Evolutionary conservation across 129 eudicot species (phyloP), one percentile per base, ranked within the genome.

Genomic region (Lactuca saligna): DNA sequence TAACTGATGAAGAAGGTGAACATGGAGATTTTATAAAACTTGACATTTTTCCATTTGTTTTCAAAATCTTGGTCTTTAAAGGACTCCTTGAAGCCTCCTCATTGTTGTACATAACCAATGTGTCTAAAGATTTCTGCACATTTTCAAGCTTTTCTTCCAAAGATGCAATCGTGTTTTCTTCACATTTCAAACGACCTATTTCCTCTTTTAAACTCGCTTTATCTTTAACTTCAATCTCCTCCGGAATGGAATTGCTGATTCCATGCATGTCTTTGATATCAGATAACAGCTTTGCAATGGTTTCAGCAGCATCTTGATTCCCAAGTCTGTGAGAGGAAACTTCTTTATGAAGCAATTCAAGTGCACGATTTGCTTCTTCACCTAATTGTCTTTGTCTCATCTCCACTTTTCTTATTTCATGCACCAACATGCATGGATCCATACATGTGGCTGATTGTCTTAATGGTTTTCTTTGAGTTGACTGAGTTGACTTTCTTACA

Each of bases 301-400:
- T 82, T 81, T 82, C 88, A 49, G 95, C 81, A 12, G 93, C 78
- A 17, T 75, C 96, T 69, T 80, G 83, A 44, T 82, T 82, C 57
- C 90, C 99, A 29, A 81, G 65, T 61, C 80, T 82, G 61, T 87
- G 87, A 73, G 86, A 83, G 39, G 95, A 72, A 49, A 91, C 83
- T 79, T 91, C 96, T 75, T 88, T 88, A 58, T 85, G 94, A 78
- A 94, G 97, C 38, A 94, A 68, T 33, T 89, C 93, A 9, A 89
- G 79, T 60, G 99, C 97, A 42, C 63, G 90, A 51, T 81, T 85
- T 73, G 99, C 99, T 89, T 94, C 99, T 54, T 94, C 96, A n/a
- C 99, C 97, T 25, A 94, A 85, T 66, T 85, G 90, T 70, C 84
- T 83, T 67, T 94, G 97, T 65, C 86, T 82, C 85, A 82, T 83